These are phyloP conservation scores for Vigna angularis DNA, from an alignment of 306 rosid species.

Conservation along the genomic window DNA sequence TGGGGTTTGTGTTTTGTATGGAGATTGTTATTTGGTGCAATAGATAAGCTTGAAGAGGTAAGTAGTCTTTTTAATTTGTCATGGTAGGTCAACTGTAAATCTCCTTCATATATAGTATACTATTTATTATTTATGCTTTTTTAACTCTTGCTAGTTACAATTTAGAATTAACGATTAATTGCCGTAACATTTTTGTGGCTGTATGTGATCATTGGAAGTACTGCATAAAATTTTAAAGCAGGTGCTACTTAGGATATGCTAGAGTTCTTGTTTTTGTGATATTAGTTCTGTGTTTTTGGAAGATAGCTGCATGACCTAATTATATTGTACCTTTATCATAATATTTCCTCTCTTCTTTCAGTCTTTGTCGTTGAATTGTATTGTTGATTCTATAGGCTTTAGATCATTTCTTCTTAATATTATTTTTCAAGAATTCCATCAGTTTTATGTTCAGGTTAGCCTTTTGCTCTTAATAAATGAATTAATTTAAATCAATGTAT, in stretches of 20 bases:
- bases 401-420: too few relatives aligned
- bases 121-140: constrained; percentile 23
- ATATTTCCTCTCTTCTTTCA: too few relatives aligned
- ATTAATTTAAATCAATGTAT: too few relatives aligned
- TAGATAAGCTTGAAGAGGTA: constrained; percentile 94
- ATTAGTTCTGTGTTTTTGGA: too few relatives aligned
- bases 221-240: constrained; percentile 81
- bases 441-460: too few relatives aligned
- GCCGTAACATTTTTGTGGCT: constrained; percentile 1
- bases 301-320: too few relatives aligned
- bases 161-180: constrained; percentile 15
- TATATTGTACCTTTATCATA: too few relatives aligned
- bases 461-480: too few relatives aligned
- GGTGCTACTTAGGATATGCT: not conserved
- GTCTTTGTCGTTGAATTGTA: too few relatives aligned
- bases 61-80: constrained; percentile 5
- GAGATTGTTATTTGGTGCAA: constrained; percentile 92
- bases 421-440: too few relatives aligned
- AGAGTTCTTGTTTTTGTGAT: too few relatives aligned
- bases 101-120: constrained; percentile 19
- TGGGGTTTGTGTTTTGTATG: not conserved
- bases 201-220: constrained; percentile 62
- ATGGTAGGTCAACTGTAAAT: constrained; percentile 7
- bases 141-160: not conserved
- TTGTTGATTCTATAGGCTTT: too few relatives aligned